Conservation (phyloP, 2,329 filamentous ascomycete species). For the Aspergillus sp. region DNA sequence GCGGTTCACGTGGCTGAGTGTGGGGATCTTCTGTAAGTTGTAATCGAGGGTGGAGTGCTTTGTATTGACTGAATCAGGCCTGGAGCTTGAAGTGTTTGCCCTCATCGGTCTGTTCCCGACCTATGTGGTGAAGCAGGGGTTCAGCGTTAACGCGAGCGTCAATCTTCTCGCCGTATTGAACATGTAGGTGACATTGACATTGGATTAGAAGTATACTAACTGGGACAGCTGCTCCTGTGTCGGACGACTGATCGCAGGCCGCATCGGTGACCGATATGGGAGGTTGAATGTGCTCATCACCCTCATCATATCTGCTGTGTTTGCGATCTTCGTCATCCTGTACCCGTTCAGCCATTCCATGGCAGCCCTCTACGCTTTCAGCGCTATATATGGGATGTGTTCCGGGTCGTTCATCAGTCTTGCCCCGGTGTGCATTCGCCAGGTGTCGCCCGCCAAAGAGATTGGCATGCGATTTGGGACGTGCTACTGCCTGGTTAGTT, state of each 20-base stretch:
- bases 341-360: slow-evolving; percentile 32
- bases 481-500: slow-evolving; percentile 49
- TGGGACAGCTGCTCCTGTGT: slow-evolving; percentile 36
- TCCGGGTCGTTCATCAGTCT: slow-evolving; percentile 50
- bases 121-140: slow-evolving; percentile 29
- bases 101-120: slow-evolving; percentile 29
- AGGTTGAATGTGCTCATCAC: slow-evolving; percentile 47
- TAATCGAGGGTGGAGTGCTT: not conserved
- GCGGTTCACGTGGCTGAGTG: slow-evolving; percentile 45
- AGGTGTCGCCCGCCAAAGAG: slow-evolving; percentile 48
- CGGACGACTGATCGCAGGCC: slow-evolving; percentile 46
- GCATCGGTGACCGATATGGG: slow-evolving; percentile 45
- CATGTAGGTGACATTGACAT: slow-evolving; percentile 20
- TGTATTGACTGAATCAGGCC: slow-evolving; percentile 12
- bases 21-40: slow-evolving; percentile 44
- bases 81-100: slow-evolving; percentile 33
- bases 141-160: slow-evolving; percentile 23
- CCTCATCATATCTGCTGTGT: slow-evolving; percentile 33
- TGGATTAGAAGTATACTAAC: not conserved
- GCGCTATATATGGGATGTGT: slow-evolving; percentile 47
- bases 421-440: slow-evolving; percentile 47
- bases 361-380: slow-evolving; percentile 42
- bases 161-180: slow-evolving; percentile 42
- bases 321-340: slow-evolving; percentile 43
- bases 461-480: slow-evolving; percentile 50